Conservation (phyloP, 2,329 filamentous ascomycete species). For the Trichoderma aggressivum region DNA sequence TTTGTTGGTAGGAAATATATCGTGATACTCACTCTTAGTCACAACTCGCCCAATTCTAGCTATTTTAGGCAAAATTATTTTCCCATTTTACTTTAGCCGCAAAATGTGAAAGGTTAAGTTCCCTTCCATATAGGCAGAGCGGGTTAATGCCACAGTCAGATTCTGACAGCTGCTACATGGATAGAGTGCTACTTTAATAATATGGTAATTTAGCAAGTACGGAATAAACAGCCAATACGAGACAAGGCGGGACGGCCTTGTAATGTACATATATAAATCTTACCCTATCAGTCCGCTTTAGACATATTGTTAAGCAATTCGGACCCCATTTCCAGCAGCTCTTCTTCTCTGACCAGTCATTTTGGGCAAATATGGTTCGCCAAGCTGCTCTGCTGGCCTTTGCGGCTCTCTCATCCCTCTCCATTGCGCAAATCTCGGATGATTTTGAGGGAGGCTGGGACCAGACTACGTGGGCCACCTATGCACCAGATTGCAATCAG, state of each 20-base stretch:
- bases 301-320: background rate
- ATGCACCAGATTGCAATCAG: conserved; percentile 2
- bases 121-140: background rate
- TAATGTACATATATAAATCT: background rate
- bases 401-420: background rate
- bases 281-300: background rate
- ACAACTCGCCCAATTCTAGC: background rate
- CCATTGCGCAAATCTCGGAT: conserved; percentile 8
- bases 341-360: background rate
- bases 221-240: background rate
- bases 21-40: background rate
- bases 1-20: background rate
- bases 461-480: conserved; percentile 5
- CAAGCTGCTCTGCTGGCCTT: background rate
- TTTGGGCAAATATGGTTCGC: background rate
- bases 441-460: conserved; percentile 6
- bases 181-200: background rate
- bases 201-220: background rate
- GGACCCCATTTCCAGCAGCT: background rate
- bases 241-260: background rate
- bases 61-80: conserved; percentile 10
- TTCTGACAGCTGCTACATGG: background rate
- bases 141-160: background rate
- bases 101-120: background rate
- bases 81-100: conserved; percentile 2